Percentiles rank a stretch among this genome's conserved stretches.
These are phyloP conservation scores for Solanum hybrid DNA, from an alignment of 305 asterid species.

Conservation along the genomic window DNA sequence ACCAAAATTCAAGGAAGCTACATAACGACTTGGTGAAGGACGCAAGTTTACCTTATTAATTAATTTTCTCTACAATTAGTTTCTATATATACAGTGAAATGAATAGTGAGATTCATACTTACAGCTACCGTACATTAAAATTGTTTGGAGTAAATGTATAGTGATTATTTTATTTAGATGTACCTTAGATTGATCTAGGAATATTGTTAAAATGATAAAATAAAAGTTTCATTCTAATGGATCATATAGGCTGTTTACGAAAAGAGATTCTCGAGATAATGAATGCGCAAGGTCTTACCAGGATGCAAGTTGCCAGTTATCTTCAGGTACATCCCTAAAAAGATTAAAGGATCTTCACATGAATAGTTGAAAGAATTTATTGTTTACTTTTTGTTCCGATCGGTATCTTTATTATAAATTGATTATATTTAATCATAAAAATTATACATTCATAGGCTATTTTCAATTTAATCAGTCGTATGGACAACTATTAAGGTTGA, in stretches of 20 bases:
- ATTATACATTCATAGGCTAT: too few species aligned
- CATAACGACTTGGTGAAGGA: conserved; percentile 10
- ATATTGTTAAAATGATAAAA: neutral
- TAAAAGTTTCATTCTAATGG: neutral
- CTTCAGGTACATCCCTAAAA: conserved; percentile 12
- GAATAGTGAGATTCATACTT: neutral
- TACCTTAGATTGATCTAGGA: neutral
- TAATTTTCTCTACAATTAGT: neutral
- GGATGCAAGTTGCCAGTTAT: conserved; percentile 59
- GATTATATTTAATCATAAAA: too few species aligned
- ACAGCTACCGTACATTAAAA: neutral
- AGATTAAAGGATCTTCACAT: too few species aligned
- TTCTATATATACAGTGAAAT: neutral
- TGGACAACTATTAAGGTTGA: too few species aligned
- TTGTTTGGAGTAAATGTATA: neutral
- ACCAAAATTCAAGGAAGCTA: conserved; percentile 30
- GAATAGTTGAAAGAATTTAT: too few species aligned
- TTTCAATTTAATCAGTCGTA: too few species aligned
- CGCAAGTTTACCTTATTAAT: neutral
- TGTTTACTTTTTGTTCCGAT: too few species aligned
- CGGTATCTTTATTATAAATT: too few species aligned
- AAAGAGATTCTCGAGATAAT: conserved; percentile 36
- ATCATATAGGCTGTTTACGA: conserved; percentile 33
- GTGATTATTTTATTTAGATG: neutral
- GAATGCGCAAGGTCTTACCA: conserved; percentile 40